Conservation (phyloP, 1,284 basidiomycete genomes). For the Uromyces viciae-fabae region DNA sequence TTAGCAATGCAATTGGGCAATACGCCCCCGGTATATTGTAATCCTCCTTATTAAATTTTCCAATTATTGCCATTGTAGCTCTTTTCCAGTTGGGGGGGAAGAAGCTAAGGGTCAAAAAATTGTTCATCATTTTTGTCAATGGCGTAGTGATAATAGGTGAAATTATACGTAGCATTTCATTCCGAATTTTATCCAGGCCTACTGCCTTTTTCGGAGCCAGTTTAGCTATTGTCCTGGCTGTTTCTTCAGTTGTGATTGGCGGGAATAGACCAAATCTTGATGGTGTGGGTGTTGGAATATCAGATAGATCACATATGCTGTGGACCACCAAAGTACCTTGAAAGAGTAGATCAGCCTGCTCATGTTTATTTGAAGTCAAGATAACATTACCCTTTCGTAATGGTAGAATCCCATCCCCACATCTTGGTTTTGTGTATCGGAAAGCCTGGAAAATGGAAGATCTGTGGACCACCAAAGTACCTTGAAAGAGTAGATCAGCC, state of each 20-base stretch:
- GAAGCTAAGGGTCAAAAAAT: background rate
- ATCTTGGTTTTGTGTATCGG: background rate
- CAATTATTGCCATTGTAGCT: background rate
- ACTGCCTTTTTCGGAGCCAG: background rate
- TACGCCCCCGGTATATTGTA: background rate
- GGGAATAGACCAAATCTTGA: too few relatives aligned
- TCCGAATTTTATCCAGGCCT: background rate
- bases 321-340: background rate
- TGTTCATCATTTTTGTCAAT: background rate
- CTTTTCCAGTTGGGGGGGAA: background rate
- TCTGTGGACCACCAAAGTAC: too few relatives aligned
- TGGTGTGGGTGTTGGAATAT: background rate
- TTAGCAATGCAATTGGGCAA: background rate
- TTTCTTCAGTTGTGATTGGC: background rate
- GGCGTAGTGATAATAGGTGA: background rate
- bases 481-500: background rate
- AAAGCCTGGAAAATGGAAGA: background rate
- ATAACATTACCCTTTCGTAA: background rate
- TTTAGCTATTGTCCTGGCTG: background rate
- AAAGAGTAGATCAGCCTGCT: background rate
- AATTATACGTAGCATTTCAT: background rate
- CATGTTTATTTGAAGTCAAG: background rate
- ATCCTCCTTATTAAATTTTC: background rate
- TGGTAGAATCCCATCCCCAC: background rate
- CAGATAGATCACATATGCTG: background rate